Evolutionary conservation across 306 rosid species (phyloP).

Genomic region (Quercus bicolor): DNA sequence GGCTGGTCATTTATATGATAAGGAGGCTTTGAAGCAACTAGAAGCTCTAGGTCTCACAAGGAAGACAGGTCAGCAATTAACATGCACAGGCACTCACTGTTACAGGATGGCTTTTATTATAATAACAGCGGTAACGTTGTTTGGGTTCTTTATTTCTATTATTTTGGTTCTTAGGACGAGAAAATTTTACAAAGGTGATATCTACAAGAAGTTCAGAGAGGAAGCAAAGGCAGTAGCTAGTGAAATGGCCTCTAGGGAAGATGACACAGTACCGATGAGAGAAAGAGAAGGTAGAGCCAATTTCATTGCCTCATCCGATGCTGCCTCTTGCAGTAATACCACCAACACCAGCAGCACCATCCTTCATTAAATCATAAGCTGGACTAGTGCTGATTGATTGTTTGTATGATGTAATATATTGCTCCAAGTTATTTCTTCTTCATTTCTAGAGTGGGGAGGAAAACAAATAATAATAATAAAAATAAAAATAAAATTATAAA

Average conservation of each 20-base stretch:
- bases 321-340: too few relatives aligned
- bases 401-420: too few relatives aligned
- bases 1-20: conserved; percentile 56
- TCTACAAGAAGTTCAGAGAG: conserved; percentile 47
- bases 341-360: too few relatives aligned
- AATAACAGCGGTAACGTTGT: conserved; percentile 38
- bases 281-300: background rate
- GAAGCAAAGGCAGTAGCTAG: conserved; percentile 21
- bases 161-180: conserved; percentile 57
- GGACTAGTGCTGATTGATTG: too few relatives aligned
- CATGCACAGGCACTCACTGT: conserved; percentile 45
- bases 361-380: too few relatives aligned
- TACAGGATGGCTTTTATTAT: conserved; percentile 49
- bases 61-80: conserved; percentile 41
- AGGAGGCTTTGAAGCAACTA: conserved; percentile 50
- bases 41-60: conserved; percentile 29
- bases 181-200: conserved; percentile 52
- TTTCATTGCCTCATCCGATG: background rate
- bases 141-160: conserved; percentile 43
- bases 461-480: too few relatives aligned
- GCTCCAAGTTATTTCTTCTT: too few relatives aligned
- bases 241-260: conserved; percentile 4
- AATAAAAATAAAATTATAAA: too few relatives aligned
- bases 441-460: too few relatives aligned
- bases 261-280: background rate